phyloP scores from a whole-genome alignment of 352 stramenopile species.

The Pseudoperonospora humuli region DNA sequence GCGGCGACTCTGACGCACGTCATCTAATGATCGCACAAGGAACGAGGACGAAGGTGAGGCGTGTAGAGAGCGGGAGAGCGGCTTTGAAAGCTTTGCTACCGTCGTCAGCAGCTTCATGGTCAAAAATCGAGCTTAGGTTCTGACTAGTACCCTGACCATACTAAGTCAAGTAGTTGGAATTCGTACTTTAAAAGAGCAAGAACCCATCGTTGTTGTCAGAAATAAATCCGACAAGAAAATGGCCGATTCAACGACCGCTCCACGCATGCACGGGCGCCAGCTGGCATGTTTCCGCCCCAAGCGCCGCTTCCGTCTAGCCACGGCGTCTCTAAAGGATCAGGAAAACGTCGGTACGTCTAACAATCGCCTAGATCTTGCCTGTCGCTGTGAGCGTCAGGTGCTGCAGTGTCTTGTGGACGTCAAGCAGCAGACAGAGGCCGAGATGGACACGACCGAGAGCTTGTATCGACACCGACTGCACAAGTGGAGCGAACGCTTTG shows the following conservation, averaged over 20 bases:
- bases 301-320: conserved; percentile 35
- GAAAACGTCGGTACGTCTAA: background rate
- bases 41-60: conserved; percentile 28
- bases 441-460: conserved; percentile 18
- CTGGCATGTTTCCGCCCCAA: conserved; percentile 58
- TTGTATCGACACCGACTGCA: conserved; percentile 24
- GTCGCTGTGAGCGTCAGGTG: conserved; percentile 38
- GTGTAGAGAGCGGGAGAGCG: conserved; percentile 31
- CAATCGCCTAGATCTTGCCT: conserved; percentile 21
- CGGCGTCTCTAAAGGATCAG: background rate
- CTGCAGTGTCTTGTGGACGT: conserved; percentile 31
- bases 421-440: conserved; percentile 4
- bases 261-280: conserved; percentile 32
- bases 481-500: conserved; percentile 60
- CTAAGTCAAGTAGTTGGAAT: no score
- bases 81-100: background rate
- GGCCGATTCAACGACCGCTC: background rate
- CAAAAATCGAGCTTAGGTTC: no score
- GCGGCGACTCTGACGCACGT: conserved; percentile 36
- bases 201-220: no score
- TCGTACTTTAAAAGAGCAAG: no score
- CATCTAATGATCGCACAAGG: conserved; percentile 45
- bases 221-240: background rate
- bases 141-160: no score
- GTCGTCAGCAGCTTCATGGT: conserved; percentile 11